These are phyloP conservation scores for Colletotrichum somersetense DNA, from an alignment of 2,329 filamentous ascomycete species.

Conservation along the genomic window DNA sequence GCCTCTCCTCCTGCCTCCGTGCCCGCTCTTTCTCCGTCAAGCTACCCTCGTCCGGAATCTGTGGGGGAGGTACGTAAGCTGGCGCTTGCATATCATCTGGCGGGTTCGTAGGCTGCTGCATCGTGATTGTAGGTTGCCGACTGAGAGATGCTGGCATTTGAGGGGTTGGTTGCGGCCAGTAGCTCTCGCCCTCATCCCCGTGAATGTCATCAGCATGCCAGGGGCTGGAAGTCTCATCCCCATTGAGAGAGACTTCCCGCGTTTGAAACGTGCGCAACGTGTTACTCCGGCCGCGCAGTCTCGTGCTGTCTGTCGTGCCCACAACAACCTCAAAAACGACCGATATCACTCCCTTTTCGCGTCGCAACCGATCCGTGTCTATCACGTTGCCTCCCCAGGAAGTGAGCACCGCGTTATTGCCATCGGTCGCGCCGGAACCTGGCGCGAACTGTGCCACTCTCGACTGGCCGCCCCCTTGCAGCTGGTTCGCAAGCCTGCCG, in stretches of 20 bases:
- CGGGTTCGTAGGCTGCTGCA: slow-evolving; percentile 34
- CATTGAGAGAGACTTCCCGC: slow-evolving; percentile 48
- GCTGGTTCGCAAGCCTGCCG: slow-evolving; percentile 82
- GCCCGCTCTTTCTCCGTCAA: slow-evolving; percentile 87
- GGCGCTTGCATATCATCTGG: slow-evolving; percentile 54
- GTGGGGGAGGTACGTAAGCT: slow-evolving; percentile 71
- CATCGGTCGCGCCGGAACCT: slow-evolving; percentile 51
- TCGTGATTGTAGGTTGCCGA: slow-evolving; percentile 36
- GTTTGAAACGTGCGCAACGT: slow-evolving; percentile 44
- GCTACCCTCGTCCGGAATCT: slow-evolving; percentile 68
- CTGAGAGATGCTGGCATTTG: slow-evolving; percentile 21
- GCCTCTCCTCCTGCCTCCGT: slow-evolving; percentile 79
- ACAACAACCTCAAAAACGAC: slow-evolving; percentile 89
- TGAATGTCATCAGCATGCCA: slow-evolving; percentile 33
- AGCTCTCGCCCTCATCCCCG: slow-evolving; percentile 35
- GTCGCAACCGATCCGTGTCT: slow-evolving; percentile 86
- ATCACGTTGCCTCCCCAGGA: slow-evolving; percentile 78
- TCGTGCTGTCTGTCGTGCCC: slow-evolving; percentile 82
- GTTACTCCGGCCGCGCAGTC: slow-evolving; percentile 39
- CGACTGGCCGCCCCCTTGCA: slow-evolving; percentile 73
- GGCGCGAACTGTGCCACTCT: slow-evolving; percentile 54
- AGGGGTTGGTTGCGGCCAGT: slow-evolving; percentile 35
- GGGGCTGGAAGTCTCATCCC: slow-evolving; percentile 47
- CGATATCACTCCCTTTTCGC: slow-evolving; percentile 92
- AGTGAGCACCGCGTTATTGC: slow-evolving; percentile 60